Conservation (phyloP, 768 basidiomycete species). For the Psilocybe subaeruginosa region DNA sequence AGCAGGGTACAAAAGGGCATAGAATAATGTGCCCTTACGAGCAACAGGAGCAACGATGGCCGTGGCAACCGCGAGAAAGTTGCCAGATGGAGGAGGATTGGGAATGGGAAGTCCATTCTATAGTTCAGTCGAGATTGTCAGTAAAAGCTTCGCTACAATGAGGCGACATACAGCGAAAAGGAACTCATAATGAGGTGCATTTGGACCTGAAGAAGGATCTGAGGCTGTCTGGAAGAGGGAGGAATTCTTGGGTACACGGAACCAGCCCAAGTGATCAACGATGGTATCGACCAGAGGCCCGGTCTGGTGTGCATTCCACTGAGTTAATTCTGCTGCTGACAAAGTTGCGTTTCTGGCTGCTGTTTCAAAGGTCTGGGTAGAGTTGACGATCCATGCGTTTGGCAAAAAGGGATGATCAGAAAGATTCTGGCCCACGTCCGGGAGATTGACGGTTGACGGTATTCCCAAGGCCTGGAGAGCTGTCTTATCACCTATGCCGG, state of each 20-base stretch:
- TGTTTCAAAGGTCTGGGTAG: background rate
- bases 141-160: background rate
- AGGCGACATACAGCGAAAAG: background rate
- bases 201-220: constrained; percentile 9
- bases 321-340: background rate
- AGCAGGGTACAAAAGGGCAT: too few species aligned
- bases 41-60: background rate
- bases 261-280: constrained; percentile 1
- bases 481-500: constrained; percentile 35
- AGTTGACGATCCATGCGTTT: constrained; percentile 24
- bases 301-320: background rate
- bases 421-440: constrained; percentile 38
- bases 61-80: background rate
- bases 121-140: background rate
- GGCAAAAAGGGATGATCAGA: constrained; percentile 31
- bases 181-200: constrained; percentile 5
- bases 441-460: constrained; percentile 29
- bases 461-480: constrained; percentile 27
- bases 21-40: background rate
- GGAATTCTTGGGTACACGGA: constrained; percentile 1
- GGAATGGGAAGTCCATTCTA: background rate
- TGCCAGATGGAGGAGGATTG: background rate
- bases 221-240: background rate
- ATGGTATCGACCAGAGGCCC: background rate
- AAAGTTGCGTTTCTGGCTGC: background rate